These are phyloP conservation scores for Chaetomium fimeti DNA, from an alignment of 495 filamentous ascomycete genomes.

Conservation along the genomic window DNA sequence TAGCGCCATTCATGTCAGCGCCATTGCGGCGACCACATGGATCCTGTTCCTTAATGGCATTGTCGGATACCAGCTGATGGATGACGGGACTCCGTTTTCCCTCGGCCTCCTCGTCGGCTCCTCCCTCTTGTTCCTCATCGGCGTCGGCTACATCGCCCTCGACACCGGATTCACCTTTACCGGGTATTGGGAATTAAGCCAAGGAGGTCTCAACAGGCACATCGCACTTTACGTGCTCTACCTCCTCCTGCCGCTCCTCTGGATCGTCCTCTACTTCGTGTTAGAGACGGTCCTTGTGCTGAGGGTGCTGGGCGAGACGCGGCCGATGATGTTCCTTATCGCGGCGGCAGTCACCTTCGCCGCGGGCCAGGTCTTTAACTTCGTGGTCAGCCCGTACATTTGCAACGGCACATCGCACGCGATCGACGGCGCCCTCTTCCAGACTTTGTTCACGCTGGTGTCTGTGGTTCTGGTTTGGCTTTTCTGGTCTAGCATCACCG, in stretches of 20 bases:
- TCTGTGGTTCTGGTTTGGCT: constrained; percentile 81
- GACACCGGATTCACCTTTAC: constrained; percentile 92
- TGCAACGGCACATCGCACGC: constrained; percentile 76
- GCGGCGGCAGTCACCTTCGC: constrained; percentile 78
- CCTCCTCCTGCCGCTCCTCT: constrained; percentile 85
- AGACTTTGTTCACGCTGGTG: constrained; percentile 86
- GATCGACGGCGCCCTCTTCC: constrained; percentile 90
- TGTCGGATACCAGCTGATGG: constrained; percentile 88
- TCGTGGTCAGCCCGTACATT: constrained; percentile 85
- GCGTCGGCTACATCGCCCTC: constrained; percentile 91
- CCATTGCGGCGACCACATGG: constrained; percentile 86
- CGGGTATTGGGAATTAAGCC: constrained; percentile 63
- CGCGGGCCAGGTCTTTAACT: constrained; percentile 92
- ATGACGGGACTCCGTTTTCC: constrained; percentile 87
- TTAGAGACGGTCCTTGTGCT: constrained; percentile 82
- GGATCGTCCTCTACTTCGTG: constrained; percentile 76
- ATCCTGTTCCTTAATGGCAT: constrained; percentile 88
- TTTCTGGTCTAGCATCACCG: constrained; percentile 99
- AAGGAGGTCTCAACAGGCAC: constrained; percentile 60
- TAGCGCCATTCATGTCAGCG: constrained; percentile 85
- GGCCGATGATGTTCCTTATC: constrained; percentile 82
- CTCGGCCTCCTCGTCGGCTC: constrained; percentile 72
- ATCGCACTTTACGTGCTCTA: constrained; percentile 93
- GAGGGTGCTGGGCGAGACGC: constrained; percentile 75
- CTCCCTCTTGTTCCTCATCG: constrained; percentile 70